Conservation (phyloP, 768 basidiomycete species). For the Dacryopinax spathularia region DNA sequence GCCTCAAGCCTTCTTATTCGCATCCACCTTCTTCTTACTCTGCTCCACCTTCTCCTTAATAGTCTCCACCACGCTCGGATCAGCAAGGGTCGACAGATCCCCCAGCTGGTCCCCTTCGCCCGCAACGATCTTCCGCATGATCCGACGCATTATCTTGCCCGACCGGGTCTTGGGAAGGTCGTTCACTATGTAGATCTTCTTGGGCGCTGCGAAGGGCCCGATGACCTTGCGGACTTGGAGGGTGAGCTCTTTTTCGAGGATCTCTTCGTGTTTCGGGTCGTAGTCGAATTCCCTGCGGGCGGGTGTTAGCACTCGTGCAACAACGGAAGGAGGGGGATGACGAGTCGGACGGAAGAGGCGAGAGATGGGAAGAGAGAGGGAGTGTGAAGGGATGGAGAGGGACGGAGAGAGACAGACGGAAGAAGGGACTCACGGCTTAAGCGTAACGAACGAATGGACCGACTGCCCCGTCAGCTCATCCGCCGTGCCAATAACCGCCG, state of each 20-base stretch:
- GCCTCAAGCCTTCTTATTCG: constrained; percentile 3
- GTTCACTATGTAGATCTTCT: constrained; percentile 68
- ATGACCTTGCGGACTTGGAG: constrained; percentile 96
- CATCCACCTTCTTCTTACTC: not conserved
- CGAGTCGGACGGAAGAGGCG: not conserved
- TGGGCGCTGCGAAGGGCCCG: constrained; percentile 93
- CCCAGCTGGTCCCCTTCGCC: constrained; percentile 92
- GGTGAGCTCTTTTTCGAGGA: constrained; percentile 70
- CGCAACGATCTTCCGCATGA: constrained; percentile 90
- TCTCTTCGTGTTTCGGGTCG: constrained; percentile 52
- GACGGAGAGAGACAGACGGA: not conserved
- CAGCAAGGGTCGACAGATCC: constrained; percentile 84
- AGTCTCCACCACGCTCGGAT: constrained; percentile 69
- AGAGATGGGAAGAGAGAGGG: not conserved
- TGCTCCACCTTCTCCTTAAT: constrained; percentile 60
- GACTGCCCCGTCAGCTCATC: constrained; percentile 89
- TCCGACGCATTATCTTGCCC: constrained; percentile 94
- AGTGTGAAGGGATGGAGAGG: not conserved
- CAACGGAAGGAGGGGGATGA: not conserved
- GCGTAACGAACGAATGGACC: constrained; percentile 84
- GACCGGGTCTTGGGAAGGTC: constrained; percentile 92
- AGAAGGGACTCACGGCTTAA: constrained; percentile 67
- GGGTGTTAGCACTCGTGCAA: too few species aligned
- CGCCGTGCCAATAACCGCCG: constrained; percentile 76
- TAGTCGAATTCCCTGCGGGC: constrained; percentile 70